Conservation (phyloP, 2,329 filamentous ascomycete species). For the Aspergillus sp. region DNA sequence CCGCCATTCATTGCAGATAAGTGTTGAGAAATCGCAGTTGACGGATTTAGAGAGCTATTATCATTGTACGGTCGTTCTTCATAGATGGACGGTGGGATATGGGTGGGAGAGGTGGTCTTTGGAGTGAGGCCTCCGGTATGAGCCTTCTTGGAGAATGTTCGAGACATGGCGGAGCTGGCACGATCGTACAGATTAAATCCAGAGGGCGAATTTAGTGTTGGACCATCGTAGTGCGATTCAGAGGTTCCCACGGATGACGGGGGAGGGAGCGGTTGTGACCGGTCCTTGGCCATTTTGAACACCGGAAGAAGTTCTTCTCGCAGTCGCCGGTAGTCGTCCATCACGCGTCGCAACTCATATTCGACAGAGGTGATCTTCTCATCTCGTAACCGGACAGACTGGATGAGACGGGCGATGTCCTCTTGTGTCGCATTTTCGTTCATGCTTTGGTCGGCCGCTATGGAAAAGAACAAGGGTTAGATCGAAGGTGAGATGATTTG, state of each 20-base stretch:
- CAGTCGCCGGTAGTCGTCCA: slow-evolving; percentile 82
- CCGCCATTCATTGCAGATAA: slow-evolving; percentile 64
- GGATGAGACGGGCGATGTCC: slow-evolving; percentile 85
- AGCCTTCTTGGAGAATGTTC: slow-evolving; percentile 72
- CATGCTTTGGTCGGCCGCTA: slow-evolving; percentile 85
- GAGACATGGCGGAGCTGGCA: slow-evolving; percentile 55
- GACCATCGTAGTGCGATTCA: slow-evolving; percentile 22
- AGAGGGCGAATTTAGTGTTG: slow-evolving; percentile 33
- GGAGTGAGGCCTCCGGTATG: slow-evolving; percentile 63
- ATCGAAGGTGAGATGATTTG: slow-evolving; percentile 5
- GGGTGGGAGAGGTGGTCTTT: slow-evolving; percentile 73
- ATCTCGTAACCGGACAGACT: slow-evolving; percentile 83
- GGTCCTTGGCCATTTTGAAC: slow-evolving; percentile 85
- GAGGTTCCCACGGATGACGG: slow-evolving; percentile 26
- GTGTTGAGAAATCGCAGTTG: slow-evolving; percentile 66
- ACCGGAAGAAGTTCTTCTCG: slow-evolving; percentile 89
- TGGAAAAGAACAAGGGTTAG: slow-evolving; percentile 9
- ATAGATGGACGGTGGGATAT: slow-evolving; percentile 61
- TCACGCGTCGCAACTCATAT: slow-evolving; percentile 74
- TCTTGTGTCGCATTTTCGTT: slow-evolving; percentile 86
- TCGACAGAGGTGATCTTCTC: slow-evolving; percentile 83
- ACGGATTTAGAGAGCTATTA: slow-evolving; percentile 57
- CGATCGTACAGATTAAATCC: slow-evolving; percentile 30
- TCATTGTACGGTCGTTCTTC: slow-evolving; percentile 57
- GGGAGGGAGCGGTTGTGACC: slow-evolving; percentile 76